Base-by-base conservation (phyloP, 192 early-diverging fungal species). In the Rhizophagus clarus region DNA sequence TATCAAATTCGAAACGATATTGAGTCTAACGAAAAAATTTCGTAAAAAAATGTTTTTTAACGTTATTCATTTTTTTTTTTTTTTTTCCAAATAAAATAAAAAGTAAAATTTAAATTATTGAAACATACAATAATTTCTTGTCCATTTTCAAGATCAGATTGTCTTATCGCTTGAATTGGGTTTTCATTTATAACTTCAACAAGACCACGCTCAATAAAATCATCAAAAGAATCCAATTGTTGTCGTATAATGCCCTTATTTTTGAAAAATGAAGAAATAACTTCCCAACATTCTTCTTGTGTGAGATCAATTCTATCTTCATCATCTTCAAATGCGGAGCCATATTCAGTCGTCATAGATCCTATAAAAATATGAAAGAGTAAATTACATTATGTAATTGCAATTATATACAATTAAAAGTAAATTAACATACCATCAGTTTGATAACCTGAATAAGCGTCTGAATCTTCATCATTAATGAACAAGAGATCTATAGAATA, bases 191-290 rank as follows among this genome's bases (percentile, higher is more conserved):
- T 92, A 49, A 99, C 89, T 76, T 97, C 96, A 80, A 98, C 97
- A 90, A 99, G 91, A 10, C 95, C 96, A 82, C 96, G 95, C 68
- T 96, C 88, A 49, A 98, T 93, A 87, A 99, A 99, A 82, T 97
- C 94, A 82, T 99, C 94, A 87, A 97, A 99, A 37, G 97, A 99
- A 80, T 97, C 96, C 49, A 99, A 87, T 84, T 99, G 98, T 88
- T 99, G 97, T 61, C 95, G 86, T 34, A 99, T 96, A 40, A 99
- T 91, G 45, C 97, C 97, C 81, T 98, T 95, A 81, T 98, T 94
- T 32, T 96, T 93, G 85, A 99, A 99, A 87, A 96, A 98, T 24
- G 94, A 88, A 2, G 92, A 88, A 82, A 99, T 97, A 56, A 98
- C 93, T 6, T 89, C 88, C 98, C 98, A 99, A 84, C 93, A 95